These are phyloP conservation scores for Curvularia hawaiiensis DNA, from an alignment of 2,329 filamentous ascomycete genomes.

Conservation along the genomic window DNA sequence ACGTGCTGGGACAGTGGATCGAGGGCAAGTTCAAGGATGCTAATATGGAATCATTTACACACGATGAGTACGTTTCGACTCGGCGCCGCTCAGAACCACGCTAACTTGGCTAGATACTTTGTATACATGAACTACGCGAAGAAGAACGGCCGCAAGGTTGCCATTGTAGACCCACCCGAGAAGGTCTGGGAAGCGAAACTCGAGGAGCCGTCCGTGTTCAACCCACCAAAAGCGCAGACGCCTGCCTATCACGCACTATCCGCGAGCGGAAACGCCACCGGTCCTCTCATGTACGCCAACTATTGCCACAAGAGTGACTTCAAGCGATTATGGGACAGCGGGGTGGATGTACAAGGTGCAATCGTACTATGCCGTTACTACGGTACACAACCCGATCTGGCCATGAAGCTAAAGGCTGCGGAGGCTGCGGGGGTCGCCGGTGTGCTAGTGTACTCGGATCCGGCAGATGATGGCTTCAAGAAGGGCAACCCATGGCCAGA, in stretches of 20 bases:
- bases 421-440: conserved; percentile 85
- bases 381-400: conserved; percentile 73
- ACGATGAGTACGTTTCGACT: conserved; percentile 63
- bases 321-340: conserved; percentile 69
- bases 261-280: conserved; percentile 81
- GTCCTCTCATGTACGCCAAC: conserved; percentile 89
- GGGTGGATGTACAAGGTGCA: conserved; percentile 75
- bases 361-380: conserved; percentile 85
- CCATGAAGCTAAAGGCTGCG: conserved; percentile 86
- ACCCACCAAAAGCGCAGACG: conserved; percentile 66
- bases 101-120: conserved; percentile 59
- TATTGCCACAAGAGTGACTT: conserved; percentile 89
- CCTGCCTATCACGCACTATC: conserved; percentile 88
- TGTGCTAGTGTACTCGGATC: conserved; percentile 92
- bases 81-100: background rate
- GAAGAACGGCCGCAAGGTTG: conserved; percentile 75
- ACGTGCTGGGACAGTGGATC: conserved; percentile 82
- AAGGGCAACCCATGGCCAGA: conserved; percentile 75
- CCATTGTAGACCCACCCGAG: conserved; percentile 74
- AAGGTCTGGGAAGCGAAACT: conserved; percentile 78
- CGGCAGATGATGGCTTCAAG: conserved; percentile 79
- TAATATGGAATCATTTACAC: conserved; percentile 73
- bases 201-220: conserved; percentile 77
- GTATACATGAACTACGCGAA: conserved; percentile 94
- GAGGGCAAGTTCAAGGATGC: conserved; percentile 75